Base-by-base conservation (phyloP, 257 asterid species). In the Primulina huaijiensis region DNA sequence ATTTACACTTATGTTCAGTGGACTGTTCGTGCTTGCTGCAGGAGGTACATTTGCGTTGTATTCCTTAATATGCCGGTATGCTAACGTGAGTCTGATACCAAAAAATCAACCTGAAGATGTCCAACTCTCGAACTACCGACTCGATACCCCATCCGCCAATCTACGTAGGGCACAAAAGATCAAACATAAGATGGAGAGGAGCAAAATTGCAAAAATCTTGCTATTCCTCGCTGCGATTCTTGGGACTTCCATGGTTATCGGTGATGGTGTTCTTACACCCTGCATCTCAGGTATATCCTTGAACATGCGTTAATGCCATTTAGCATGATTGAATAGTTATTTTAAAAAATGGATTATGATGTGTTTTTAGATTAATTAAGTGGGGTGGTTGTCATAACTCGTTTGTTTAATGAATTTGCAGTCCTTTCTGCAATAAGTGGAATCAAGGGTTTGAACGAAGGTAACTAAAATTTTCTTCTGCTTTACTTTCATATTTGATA, bases 241-340 rank as follows among this genome's bases (percentile, higher is more conserved):
- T 3, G 96, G 97, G 35, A 90, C 96, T 20, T 85, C 96, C 2
- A 88, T 90, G 96, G 97, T 88, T 17, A 90, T 90, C 16, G 97
- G 96, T 0, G 96, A 89, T 52, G 95, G 96, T 4, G 86, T 90
- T 62, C 85, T 90, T 3, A 90, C 97, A 27, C 97, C 97, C 7
- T 83, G 85, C 76, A 90, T 90, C 64, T 90, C 97, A 14, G 56
- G 56, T 46, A 16, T 23, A 23, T 23, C 25, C 25, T 23, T 23
- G 25, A 23, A 0, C 25, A 23, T 23, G 25, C 25, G 25, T 23
- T 23, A 23, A 23, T 23, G 25, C 1, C 25, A 23, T 23, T 23
- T 23, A 23, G 25, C 25, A 23, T 23, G 25, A 23, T 23, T 23
- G 25, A 23, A 23, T 23, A 0, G 25, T 23, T 23, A 23, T 23